Evolutionary conservation across 495 filamentous ascomycete genomes (phyloP).

Genomic region (Cercophora newfieldiana): DNA sequence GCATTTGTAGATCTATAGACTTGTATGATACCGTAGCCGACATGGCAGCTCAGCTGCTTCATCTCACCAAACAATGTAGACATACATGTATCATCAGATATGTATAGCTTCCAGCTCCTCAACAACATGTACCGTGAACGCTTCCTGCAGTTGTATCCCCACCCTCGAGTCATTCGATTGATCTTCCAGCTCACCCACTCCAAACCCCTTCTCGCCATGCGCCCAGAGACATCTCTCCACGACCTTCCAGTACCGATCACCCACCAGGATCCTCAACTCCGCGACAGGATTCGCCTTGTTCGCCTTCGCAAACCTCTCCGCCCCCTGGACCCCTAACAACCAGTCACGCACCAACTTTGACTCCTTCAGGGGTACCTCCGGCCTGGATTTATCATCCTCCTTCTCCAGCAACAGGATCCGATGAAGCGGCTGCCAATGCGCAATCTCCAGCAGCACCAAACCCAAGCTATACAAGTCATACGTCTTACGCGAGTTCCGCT

Average conservation of each 20-base stretch:
- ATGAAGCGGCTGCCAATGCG: slow-evolving; percentile 51
- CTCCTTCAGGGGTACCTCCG: slow-evolving; percentile 23
- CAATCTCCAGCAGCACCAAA: slow-evolving; percentile 51
- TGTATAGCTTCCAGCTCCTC: slow-evolving; percentile 25
- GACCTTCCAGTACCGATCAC: slow-evolving; percentile 28
- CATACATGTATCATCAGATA: slow-evolving; percentile 16
- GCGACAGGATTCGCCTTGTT: slow-evolving; percentile 23
- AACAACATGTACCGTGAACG: slow-evolving; percentile 32
- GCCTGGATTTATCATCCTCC: not conserved
- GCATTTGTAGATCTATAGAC: slow-evolving; percentile 4
- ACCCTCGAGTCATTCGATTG: slow-evolving; percentile 29
- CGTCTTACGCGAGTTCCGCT: slow-evolving; percentile 43
- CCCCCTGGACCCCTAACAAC: slow-evolving; percentile 26
- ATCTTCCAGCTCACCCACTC: slow-evolving; percentile 25
- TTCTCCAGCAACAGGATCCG: slow-evolving; percentile 37
- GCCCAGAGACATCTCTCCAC: slow-evolving; percentile 35
- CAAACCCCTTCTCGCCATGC: slow-evolving; percentile 34
- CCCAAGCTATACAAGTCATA: slow-evolving; percentile 56
- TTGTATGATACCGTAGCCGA: not conserved
- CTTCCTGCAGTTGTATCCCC: slow-evolving; percentile 30
- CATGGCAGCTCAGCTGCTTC: too few species aligned
- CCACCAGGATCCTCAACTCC: slow-evolving; percentile 28
- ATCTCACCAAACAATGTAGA: too few species aligned
- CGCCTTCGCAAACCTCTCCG: slow-evolving; percentile 18
- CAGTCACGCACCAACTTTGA: slow-evolving; percentile 30